Base-by-base conservation (phyloP, 2,329 filamentous ascomycete species). In the Paracorniculantispora psalliotae region DNA sequence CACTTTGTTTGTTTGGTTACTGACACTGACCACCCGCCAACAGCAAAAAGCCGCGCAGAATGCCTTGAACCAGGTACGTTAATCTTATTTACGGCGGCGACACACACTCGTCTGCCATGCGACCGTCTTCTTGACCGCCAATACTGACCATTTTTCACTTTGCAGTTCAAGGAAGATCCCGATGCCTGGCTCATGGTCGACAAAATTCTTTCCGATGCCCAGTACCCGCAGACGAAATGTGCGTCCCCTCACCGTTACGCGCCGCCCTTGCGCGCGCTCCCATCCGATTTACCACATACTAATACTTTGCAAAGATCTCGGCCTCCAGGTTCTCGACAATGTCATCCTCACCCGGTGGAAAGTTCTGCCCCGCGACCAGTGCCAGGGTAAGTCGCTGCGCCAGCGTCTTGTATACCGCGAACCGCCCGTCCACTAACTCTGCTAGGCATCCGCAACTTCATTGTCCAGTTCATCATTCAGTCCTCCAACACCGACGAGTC, bases 321-420 rank as follows among this genome's bases (percentile, higher is more conserved):
- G 92, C 57, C 81, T 99, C 65, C 94, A 99, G 77, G 92, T 99
- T 65, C 86, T 99, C 64, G 94, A 99, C 79, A 92, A 91, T 84
- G 93, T 99, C 66, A 97, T 99, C 73, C 91, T 93, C 86, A 99
- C 94, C 66, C 88, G 94, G 80, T 99, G 94, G 96, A 99, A 97
- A 80, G 92, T 97, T 61, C 79, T 99, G 63, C 94, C 94, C 56
- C 87, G 92, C 70, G 93, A 97, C 65, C 94, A 99, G 77, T 97
- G 94, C 76, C 88, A 94, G 82, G 92, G 91, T 78, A 74, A 60
- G 80, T 69, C 59, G 37, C 60, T 39, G 23, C 30, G 8, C 33
- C 54, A 30, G 39, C 43, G 17, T n/a, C 56, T 39, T 33, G 30
- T 6, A 9, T 39, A 23, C n/a, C 17, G 35, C 12, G 4, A 28